Conservation (phyloP, 495 filamentous ascomycete genomes). For the Penicillium manginii region DNA sequence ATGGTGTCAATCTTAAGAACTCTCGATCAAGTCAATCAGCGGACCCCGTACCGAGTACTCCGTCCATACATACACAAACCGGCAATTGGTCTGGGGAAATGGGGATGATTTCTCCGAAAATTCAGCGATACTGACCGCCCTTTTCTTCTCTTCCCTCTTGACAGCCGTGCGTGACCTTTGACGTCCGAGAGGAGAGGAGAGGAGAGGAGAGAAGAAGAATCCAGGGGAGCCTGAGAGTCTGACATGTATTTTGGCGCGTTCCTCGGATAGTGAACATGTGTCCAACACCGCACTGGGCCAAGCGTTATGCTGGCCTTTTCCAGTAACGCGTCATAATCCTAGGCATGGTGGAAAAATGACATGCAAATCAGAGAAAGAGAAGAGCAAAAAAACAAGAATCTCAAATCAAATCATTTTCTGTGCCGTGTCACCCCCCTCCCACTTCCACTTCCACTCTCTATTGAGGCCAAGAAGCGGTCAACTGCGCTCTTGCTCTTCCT, state of each 20-base stretch:
- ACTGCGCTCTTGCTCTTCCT: neutral
- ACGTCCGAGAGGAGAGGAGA: neutral
- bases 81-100: constrained; percentile 11
- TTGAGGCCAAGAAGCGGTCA: constrained; percentile 24
- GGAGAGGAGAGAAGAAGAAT: neutral
- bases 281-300: neutral
- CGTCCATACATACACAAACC: neutral
- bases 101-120: constrained; percentile 15
- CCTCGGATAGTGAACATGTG: constrained; percentile 22
- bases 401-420: neutral
- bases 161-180: neutral
- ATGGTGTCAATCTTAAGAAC: no score
- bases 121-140: constrained; percentile 23
- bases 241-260: constrained; percentile 28
- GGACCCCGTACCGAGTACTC: neutral
- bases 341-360: neutral
- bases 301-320: neutral
- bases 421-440: constrained; percentile 15
- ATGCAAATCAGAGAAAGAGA: constrained; percentile 2
- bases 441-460: neutral
- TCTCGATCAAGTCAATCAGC: no score
- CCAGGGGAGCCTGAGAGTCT: neutral
- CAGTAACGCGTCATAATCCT: neutral
- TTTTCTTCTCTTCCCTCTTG: constrained; percentile 5
- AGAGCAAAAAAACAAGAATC: neutral